Evolutionary conservation across 1,284 basidiomycete species (phyloP).

Genomic region (Marasmius oreades): DNA sequence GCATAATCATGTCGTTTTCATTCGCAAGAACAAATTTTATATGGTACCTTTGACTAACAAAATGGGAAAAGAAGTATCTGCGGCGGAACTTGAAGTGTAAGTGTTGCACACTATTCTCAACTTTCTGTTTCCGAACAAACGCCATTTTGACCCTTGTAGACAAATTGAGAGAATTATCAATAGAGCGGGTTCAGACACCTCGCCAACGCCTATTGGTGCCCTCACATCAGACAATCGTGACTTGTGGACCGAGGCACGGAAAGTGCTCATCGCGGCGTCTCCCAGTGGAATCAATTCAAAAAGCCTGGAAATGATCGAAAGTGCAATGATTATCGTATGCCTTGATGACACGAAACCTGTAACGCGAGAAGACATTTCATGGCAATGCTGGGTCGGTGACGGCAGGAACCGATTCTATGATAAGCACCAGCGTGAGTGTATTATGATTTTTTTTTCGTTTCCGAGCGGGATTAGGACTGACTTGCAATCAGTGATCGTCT

Average conservation of each 20-base stretch:
- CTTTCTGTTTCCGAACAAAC: slow-evolving; percentile 9
- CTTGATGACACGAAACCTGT: slow-evolving; percentile 82
- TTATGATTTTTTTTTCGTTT: background rate
- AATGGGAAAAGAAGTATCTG: slow-evolving; percentile 66
- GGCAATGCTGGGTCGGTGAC: slow-evolving; percentile 89
- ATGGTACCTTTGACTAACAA: slow-evolving; percentile 67
- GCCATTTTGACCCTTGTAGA: slow-evolving; percentile 34
- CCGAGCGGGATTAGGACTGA: background rate
- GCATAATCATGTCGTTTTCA: slow-evolving; percentile 88
- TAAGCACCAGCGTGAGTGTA: slow-evolving; percentile 84
- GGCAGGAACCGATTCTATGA: slow-evolving; percentile 95
- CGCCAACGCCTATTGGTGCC: slow-evolving; percentile 69
- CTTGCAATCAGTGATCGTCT: slow-evolving; percentile 72
- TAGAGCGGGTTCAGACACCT: slow-evolving; percentile 52
- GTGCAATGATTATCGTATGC: slow-evolving; percentile 84
- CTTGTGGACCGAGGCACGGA: slow-evolving; percentile 82
- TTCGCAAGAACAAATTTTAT: slow-evolving; percentile 91
- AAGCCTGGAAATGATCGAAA: slow-evolving; percentile 80
- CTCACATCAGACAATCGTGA: slow-evolving; percentile 91
- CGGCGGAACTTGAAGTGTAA: slow-evolving; percentile 74
- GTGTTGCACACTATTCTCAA: slow-evolving; percentile 14
- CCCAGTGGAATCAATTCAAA: slow-evolving; percentile 55
- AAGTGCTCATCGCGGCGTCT: slow-evolving; percentile 63
- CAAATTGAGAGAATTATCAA: slow-evolving; percentile 80
- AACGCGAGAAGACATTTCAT: slow-evolving; percentile 81